phyloP scores from a whole-genome alignment of 768 basidiomycete species.

The Fomitopsis serialis region DNA sequence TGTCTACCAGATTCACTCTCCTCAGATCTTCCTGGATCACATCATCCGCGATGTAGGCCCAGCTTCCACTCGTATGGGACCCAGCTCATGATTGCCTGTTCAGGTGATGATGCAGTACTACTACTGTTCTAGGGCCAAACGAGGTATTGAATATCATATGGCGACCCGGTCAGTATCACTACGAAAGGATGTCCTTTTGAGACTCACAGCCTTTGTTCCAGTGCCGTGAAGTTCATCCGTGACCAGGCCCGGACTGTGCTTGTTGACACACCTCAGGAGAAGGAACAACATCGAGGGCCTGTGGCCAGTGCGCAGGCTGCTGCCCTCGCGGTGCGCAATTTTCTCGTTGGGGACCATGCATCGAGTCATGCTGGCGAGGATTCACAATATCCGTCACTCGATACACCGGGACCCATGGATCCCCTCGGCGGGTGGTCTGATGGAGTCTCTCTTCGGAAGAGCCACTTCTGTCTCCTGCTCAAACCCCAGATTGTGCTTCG shows the following conservation, averaged over 20 bases:
- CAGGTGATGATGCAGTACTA: conserved; percentile 88
- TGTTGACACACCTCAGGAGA: conserved; percentile 18
- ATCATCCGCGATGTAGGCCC: conserved; percentile 70
- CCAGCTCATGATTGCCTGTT: conserved; percentile 6
- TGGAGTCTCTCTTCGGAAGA: conserved; percentile 61
- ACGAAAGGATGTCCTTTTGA: too few relatives aligned
- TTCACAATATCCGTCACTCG: conserved; percentile 26
- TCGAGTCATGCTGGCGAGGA: conserved; percentile 35
- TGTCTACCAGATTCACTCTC: conserved; percentile 87
- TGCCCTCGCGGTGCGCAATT: conserved; percentile 58
- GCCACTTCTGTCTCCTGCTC: conserved; percentile 79
- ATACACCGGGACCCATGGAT: conserved; percentile 36
- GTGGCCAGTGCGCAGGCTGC: conserved; percentile 57
- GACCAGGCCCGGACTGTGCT: conserved; percentile 64
- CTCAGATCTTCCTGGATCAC: conserved; percentile 73
- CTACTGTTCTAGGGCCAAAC: conserved; percentile 68
- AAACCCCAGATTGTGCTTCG: conserved; percentile 87
- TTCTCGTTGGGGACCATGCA: conserved; percentile 49
- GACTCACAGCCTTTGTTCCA: conserved; percentile 18
- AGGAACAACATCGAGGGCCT: conserved; percentile 25
- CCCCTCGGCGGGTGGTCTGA: conserved; percentile 71
- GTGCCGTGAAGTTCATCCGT: conserved; percentile 82
- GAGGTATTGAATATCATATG: conserved; percentile 84
- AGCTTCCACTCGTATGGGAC: not conserved
- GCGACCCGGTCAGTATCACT: conserved; percentile 55